These are phyloP conservation scores for Schizochytrium sp. DNA, from an alignment of 108 stramenopile species.

Conservation along the genomic window DNA sequence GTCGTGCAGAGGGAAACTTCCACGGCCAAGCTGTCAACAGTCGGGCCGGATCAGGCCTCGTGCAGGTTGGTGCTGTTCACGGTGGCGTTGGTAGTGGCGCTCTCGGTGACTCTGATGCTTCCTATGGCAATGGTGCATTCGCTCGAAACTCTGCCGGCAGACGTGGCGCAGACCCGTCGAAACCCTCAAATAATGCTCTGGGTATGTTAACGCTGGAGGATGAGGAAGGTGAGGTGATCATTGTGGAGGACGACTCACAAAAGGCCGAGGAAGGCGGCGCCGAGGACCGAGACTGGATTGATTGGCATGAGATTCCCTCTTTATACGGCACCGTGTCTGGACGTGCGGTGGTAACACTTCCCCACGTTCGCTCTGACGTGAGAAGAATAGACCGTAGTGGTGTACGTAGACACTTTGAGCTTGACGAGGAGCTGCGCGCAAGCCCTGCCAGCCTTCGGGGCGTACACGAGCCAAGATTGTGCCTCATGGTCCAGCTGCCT, in stretches of 20 bases:
- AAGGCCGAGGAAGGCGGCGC: not conserved
- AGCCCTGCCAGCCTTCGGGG: not conserved
- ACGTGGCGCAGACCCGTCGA: not conserved
- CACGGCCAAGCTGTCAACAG: not conserved
- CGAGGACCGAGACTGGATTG: not conserved
- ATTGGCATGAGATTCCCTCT: conserved; percentile 25
- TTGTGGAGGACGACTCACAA: not conserved
- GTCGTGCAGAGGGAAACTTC: not conserved
- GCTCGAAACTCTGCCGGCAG: too few species aligned
- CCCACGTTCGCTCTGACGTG: not conserved
- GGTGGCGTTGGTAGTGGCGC: not conserved
- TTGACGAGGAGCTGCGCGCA: not conserved
- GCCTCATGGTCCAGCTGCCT: conserved; percentile 29
- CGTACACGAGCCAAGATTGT: conserved; percentile 3
- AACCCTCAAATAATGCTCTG: not conserved
- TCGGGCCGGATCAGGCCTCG: not conserved
- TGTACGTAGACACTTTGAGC: conserved; percentile 36
- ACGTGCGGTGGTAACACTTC: not conserved
- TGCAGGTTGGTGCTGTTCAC: not conserved
- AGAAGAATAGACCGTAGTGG: conserved; percentile 18
- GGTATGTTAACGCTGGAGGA: conserved; percentile 30
- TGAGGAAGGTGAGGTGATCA: conserved; percentile 1
- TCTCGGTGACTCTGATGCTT: not conserved
- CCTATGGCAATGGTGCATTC: not conserved
- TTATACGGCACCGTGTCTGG: not conserved